These are phyloP conservation scores for Pseudoperonospora humuli DNA, from an alignment of 352 stramenopile species.

Conservation along the genomic window DNA sequence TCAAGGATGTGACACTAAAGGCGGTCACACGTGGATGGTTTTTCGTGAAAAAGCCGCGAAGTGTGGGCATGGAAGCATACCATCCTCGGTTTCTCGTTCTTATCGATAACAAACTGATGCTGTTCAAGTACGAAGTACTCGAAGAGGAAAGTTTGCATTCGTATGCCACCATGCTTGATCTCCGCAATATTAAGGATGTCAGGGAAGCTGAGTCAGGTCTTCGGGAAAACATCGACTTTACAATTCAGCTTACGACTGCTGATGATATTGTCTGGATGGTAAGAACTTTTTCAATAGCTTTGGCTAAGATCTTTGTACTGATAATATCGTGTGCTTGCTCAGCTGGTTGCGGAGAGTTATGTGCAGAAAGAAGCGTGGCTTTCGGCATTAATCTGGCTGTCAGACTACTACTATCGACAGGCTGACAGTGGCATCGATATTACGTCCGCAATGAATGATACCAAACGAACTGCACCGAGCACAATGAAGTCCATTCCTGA, in stretches of 20 bases:
- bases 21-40: conserved; percentile 74
- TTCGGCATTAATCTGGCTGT: conserved; percentile 77
- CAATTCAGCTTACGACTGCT: conserved; percentile 72
- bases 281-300: conserved; percentile 14
- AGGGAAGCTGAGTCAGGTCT: conserved; percentile 73
- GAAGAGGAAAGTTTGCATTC: conserved; percentile 60
- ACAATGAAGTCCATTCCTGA: conserved; percentile 45
- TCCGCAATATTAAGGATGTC: conserved; percentile 73
- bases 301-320: conserved; percentile 6
- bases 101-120: conserved; percentile 59
- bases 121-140: conserved; percentile 85
- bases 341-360: conserved; percentile 74
- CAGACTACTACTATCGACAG: conserved; percentile 72
- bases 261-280: conserved; percentile 79
- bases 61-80: conserved; percentile 64
- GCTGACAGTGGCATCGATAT: conserved; percentile 17
- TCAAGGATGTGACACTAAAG: conserved; percentile 71
- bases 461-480: conserved; percentile 38
- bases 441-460: conserved; percentile 16
- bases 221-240: conserved; percentile 79
- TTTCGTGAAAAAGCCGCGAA: conserved; percentile 67
- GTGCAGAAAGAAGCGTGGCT: conserved; percentile 84
- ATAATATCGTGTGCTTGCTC: conserved; percentile 5
- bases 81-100: conserved; percentile 81
- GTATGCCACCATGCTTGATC: conserved; percentile 58